Evolutionary conservation across 2,329 filamentous ascomycete species (phyloP).

Genomic region (Claviceps cyperi): DNA sequence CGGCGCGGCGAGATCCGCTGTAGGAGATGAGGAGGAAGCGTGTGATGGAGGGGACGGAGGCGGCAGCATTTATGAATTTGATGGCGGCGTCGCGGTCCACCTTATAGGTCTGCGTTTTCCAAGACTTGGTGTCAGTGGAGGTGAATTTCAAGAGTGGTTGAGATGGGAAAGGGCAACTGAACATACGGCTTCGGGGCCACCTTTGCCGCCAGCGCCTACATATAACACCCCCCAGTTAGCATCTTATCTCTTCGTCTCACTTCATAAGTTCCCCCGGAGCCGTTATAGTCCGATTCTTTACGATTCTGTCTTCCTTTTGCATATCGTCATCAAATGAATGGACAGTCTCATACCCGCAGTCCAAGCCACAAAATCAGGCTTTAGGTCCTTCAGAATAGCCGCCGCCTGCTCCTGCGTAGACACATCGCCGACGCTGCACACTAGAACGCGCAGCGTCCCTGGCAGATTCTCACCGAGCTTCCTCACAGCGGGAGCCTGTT

Average conservation of each 20-base stretch:
- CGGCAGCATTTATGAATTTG: conserved; percentile 45
- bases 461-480: conserved; percentile 42
- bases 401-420: conserved; percentile 47
- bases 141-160: background rate
- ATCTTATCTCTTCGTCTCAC: background rate
- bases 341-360: conserved; percentile 39
- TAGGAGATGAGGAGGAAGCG: conserved; percentile 54
- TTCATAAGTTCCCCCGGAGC: too few species aligned
- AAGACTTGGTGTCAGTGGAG: background rate
- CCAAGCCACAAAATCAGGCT: conserved; percentile 54
- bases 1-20: conserved; percentile 34
- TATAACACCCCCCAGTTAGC: too few species aligned
- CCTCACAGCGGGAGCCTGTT: conserved; percentile 50
- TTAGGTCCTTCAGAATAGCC: conserved; percentile 44
- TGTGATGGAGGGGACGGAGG: conserved; percentile 35
- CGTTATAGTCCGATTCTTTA: too few species aligned
- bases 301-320: background rate
- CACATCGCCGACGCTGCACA: conserved; percentile 59
- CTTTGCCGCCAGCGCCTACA: conserved; percentile 46
- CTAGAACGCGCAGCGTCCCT: conserved; percentile 53
- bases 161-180: background rate
- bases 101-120: conserved; percentile 30
- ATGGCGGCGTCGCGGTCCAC: conserved; percentile 51
- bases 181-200: conserved; percentile 34
- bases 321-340: background rate